Base-by-base conservation (phyloP, 2,329 filamentous ascomycete species). In the Verticillium tricorpus region DNA sequence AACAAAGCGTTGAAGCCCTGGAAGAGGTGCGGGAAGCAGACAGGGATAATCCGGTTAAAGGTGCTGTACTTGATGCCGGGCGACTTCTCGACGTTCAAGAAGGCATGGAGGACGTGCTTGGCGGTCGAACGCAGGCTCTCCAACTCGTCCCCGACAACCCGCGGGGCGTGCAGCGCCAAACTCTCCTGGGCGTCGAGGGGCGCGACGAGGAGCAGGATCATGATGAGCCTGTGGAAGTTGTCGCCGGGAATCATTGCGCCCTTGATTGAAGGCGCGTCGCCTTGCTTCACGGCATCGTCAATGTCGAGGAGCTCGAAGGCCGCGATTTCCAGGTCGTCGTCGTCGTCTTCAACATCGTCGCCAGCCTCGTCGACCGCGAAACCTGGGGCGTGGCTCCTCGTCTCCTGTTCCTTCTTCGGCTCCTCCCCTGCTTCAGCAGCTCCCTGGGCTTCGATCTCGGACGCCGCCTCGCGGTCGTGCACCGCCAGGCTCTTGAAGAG, bases 401-500 rank as follows among this genome's bases (percentile, higher is more conserved):
- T 66, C 32, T 31, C 37, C 9, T 68, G 66, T 7, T 68, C 63
- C 2, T 61, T 61, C 3, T 65, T 66, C 4, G 54, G 61, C 2
- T 63, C 54, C 2, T 58, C 31, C 62, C 56, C 25, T 7, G 8
- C 58, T 35, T 60, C 52, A 31, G 58, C 56, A 32, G 31, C 45
- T 39, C n/a, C 66, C 7, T 61, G 58, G 55, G 62, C 60, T 61
- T 60, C 69, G 56, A 40, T 70, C 59, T 72, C 74, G 14, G 78
- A 28, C 28, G 28, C 79, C 2, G 81, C 72, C 63, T 80, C 82
- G 58, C 87, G 82, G 70, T 92, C 90, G 67, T 89, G 87, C 3
- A 92, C 88, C 6, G 89, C 89, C 67, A 92, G 70, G 68, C 89
- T 90, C 68, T 85, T 85, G 74, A 91, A 93, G 12, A 92, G 71